Evolutionary conservation across 805 yeast species (phyloP), one percentile per base, ranked within the genome.

Genomic region (Wickerhamomyces hampshirensis): DNA sequence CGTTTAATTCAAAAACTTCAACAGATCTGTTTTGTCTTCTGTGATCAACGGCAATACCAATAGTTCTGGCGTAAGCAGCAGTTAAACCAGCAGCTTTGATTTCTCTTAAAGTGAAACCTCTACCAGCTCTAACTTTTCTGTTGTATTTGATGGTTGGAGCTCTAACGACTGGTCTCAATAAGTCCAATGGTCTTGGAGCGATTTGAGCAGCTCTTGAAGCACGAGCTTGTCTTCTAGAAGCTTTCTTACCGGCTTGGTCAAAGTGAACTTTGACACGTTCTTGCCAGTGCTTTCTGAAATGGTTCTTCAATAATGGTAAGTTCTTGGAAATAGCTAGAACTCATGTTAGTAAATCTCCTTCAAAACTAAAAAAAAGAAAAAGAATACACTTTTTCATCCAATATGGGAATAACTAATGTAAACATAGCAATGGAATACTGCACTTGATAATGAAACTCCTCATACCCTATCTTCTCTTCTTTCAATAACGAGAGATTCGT

Each of bases 231-330:
- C 98, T 84, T 83, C 98, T 88, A 54, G 95, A 81, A 65, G 75
- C 88, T 83, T 93, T 93, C 83, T 91, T 88, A 71, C 98, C 98
- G 66, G 98, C 96, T 80, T 93, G 98, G 91, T 93, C 97, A 69
- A 93, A 84, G 88, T 94, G 98, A 64, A 87, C 96, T 71, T 79
- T 86, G 80, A 93, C 99, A 68, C 98, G 86, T 75, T 87, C 95
- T 78, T 93, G 98, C 98, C 98, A 93, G 95, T 91, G 91, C 86
- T 91, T 91, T 81, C 97, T 84, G 95, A 91, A 91, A 80, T 93
- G 98, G 84, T 91, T 91, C 84, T 86, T 87, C 81, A 86, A 84
- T 77, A 91, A 77, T 80, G 98, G 96, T 78, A 88, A 81, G 79
- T 91, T 91, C 89, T 93, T 91, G 62, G 93, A 74, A 81, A 93